Evolutionary conservation across 2,329 filamentous ascomycete genomes (phyloP).

Genomic region (Fusarium pseudocircinatum): DNA sequence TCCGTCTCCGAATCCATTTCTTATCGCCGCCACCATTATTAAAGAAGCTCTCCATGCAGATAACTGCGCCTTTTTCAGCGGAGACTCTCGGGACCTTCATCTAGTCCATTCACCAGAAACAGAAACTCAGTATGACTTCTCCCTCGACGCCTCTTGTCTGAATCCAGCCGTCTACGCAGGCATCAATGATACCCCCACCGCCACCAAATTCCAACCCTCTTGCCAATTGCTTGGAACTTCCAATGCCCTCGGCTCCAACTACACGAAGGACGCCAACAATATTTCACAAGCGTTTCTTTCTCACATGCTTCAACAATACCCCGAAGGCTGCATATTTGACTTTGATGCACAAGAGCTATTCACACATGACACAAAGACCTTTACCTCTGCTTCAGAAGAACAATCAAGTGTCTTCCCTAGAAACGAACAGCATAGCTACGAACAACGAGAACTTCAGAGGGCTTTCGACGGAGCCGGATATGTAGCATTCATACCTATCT

Average conservation of each 20-base stretch:
- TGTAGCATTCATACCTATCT: neutral
- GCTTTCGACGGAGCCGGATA: neutral
- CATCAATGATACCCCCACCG: neutral
- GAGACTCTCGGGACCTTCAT: neutral
- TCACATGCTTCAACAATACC: neutral
- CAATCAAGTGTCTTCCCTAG: neutral
- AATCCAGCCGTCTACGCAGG: neutral
- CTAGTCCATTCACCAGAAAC: neutral
- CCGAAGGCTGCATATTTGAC: neutral
- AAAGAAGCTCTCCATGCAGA: neutral
- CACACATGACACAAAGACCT: fast-evolving
- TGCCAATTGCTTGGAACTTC: neutral
- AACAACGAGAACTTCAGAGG: neutral
- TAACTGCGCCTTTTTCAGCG: neutral
- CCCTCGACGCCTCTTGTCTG: neutral
- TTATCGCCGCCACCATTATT: neutral
- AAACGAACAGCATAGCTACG: neutral
- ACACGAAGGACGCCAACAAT: fast-evolving
- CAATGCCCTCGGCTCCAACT: neutral
- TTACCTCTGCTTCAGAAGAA: neutral
- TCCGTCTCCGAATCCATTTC: neutral
- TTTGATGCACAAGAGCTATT: neutral
- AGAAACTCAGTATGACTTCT: neutral
- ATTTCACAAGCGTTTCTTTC: neutral
- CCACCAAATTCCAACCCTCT: neutral